Evolutionary conservation across 306 rosid species (phyloP), one percentile per base, ranked within the genome.

Genomic region (Vigna unguiculata): DNA sequence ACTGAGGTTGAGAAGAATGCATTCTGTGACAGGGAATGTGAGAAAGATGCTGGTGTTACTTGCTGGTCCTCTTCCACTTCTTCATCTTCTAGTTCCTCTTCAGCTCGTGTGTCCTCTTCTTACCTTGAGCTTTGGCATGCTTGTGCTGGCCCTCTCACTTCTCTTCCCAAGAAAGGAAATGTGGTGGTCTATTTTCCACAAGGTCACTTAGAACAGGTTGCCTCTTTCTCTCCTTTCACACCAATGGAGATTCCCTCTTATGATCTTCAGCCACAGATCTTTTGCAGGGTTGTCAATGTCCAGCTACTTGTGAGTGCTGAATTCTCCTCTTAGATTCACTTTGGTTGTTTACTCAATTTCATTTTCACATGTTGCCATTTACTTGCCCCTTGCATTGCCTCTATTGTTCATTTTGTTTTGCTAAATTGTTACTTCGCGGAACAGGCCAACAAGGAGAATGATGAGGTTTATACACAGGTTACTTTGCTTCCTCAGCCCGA

Each of bases 391-490:
- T 43, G 21, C 49, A 17, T 55, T 49, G 49, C 25, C n/a, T 61
- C 45, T 58, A n/a, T 30, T 55, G 54, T 66, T 12, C 12, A 4
- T 60, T 78, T 82, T 17, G 22, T 60, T 69, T 72, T 60, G 55
- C 22, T 60, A 28, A 61, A 38, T 57, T 71, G 54, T 47, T 24
- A 40, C 53, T 54, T 61, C 20, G 49, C 77, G 47, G 25, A 77
- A 83, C 89, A 95, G 99, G 99, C 97, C 54, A 95, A 95, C 69
- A 92, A 91, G 93, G 97, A 90, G 85, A 92, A 92, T 86, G 99
- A 95, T 83, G 99, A 92, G 87, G 97, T 95, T 85, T 95, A 92
- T 64, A 92, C 93, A 15, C 92, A 89, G 66, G 91, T 92, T 54
- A 90, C 92, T 87, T 80, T 95, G 89, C 96, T 89, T 71, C 97